Evolutionary conservation across 2,329 filamentous ascomycete species (phyloP).

Genomic region (Cadophora luteo-olivacea): DNA sequence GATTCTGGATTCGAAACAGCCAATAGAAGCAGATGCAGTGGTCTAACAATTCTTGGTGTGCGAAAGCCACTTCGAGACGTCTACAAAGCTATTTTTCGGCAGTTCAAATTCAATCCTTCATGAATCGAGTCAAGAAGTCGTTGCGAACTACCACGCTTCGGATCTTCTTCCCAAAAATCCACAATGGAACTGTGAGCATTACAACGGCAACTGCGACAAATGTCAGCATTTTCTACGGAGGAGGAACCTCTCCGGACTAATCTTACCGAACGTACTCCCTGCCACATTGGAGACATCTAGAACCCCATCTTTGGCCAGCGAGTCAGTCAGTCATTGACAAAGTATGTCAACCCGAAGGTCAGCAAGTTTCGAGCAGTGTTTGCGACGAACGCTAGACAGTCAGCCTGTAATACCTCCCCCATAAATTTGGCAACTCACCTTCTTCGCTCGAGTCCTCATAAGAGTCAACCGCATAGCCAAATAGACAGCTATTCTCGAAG

Average conservation of each 20-base stretch:
- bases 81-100: neutral
- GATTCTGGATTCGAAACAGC: neutral
- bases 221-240: neutral
- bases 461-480: neutral
- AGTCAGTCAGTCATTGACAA: constrained; percentile 54
- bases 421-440: neutral
- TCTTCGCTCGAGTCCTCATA: neutral
- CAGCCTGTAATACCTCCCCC: neutral
- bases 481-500: constrained; percentile 30
- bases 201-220: constrained; percentile 27
- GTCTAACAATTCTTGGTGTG: neutral
- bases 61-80: neutral
- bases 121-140: constrained; percentile 29
- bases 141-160: constrained; percentile 33
- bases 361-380: constrained; percentile 46
- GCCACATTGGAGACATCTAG: constrained; percentile 48
- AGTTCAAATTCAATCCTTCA: constrained; percentile 27
- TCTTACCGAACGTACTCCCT: constrained; percentile 39
- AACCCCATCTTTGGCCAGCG: constrained; percentile 47
- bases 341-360: constrained; percentile 48
- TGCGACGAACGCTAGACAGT: constrained; percentile 29
- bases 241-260: neutral
- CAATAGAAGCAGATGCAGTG: neutral
- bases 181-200: constrained; percentile 35
- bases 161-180: constrained; percentile 37